Base-by-base conservation (phyloP, 2,329 filamentous ascomycete genomes). In the Colletotrichum melonis region DNA sequence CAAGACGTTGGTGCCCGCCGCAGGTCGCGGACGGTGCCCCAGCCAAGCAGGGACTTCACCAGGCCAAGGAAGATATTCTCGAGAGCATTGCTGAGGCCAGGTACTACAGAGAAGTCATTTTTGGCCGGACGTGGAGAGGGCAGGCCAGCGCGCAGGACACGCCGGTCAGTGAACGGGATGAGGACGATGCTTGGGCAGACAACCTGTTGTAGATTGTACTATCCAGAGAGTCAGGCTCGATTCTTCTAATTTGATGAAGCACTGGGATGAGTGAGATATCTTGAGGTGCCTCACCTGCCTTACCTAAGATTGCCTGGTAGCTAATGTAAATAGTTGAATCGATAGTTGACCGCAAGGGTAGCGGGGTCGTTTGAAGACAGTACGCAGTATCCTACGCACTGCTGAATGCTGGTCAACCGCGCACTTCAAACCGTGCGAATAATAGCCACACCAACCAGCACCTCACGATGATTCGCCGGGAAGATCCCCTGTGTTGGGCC, bases 31-130 rank as follows among this genome's bases (percentile, higher is more conserved):
- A 86, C 68, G 85, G 86, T 57, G 91, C 90, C 32, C 95, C 96
- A 14, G 82, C 80, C 75, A 98, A 98, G 86, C 89, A 89, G 80
- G 91, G 90, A 49, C 85, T 92, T 64, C 97, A 99, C 84, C 91
- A 96, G 82, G 97, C 97, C 0, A 91, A 89, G 78, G 91, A 94
- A 68, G 97, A 99, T 82, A 98, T 99, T 71, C 82, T 98, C 74
- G 97, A 99, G 86, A 98, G 96, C 83, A 98, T 99, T 75, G 92
- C 90, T 69, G 97, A 99, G 86, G 96, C 96, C 67, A 91, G 86
- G 78, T 98, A 93, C 81, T 98, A 98, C 82, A 91, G 90, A 78
- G 86, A 92, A 73, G 85, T 85, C 22, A 89, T 97, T 68, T 97
- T 97, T 81, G 77, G 79, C 76, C 76, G 79, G 72, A 79, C 76